Base-by-base conservation (phyloP, 306 rosid genomes). In the Leucaena leucocephala region DNA sequence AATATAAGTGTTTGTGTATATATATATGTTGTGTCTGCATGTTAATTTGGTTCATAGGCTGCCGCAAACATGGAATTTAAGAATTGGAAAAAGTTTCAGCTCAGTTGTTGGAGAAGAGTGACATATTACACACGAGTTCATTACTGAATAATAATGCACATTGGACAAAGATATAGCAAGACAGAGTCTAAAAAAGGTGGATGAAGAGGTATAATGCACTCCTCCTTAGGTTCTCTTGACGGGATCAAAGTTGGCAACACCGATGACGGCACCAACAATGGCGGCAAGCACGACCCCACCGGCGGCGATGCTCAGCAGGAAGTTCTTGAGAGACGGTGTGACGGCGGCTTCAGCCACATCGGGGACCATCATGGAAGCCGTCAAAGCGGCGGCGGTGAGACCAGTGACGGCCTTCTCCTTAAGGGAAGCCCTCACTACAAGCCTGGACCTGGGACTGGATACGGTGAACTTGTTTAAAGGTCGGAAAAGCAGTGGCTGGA, bases 321-420 rank as follows among this genome's bases (percentile, higher is more conserved):
- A 93, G 89, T 96, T 96, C 88, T 91, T 96, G 69, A 96, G 91
- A 39, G 99, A 96, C 2, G 99, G 97, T 10, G 96, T 8, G 22
- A 89, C 90, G 0, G 97, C 99, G 1, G 99, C 99, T 78, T 93
- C 97, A 0, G 99, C 99, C 61, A 90, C 93, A 66, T 93, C 96
- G 2, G 97, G 98, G 74, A 85, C 88, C 82, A 93, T 77, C 98
- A 90, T 83, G 7, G 96, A 86, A 38, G 93, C 96, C 0, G 98
- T 86, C 82, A 93, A 85, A 14, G 89, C 93, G 0, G 90, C 94
- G 0, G 98, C 97, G 0, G 96, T 83, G 64, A 96, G 74, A 21
- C 97, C 98, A 0, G 93, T 79, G 58, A 89, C 85, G 5, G 87
- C 96, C 82, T 96, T 93, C 87, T 96, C 98, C 96, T 96, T 91